Conservation (phyloP, 2,329 filamentous ascomycete genomes). For the Fusarium tanahbumbuense region DNA sequence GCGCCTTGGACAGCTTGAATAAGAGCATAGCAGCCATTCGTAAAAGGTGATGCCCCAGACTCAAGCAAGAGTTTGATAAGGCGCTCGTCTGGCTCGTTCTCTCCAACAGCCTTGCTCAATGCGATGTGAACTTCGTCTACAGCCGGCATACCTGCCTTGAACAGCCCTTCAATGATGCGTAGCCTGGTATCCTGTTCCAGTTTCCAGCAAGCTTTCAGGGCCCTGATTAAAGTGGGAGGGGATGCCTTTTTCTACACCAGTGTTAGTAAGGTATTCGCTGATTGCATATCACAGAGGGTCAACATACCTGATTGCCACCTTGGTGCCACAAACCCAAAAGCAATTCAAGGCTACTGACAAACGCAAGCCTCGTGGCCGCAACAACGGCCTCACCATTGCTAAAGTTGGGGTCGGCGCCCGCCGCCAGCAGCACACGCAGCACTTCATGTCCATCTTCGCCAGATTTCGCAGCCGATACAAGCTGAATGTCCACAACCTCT, state of each 20-base stretch:
- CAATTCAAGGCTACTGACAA: slow-evolving; percentile 61
- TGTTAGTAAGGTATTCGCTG: slow-evolving; percentile 15
- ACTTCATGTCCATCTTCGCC: slow-evolving; percentile 62
- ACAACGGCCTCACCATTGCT: slow-evolving; percentile 67
- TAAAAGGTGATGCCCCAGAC: slow-evolving; percentile 64
- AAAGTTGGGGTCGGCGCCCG: slow-evolving; percentile 67
- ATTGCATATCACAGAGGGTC: neutral
- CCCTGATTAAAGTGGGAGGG: slow-evolving; percentile 59
- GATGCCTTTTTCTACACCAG: slow-evolving; percentile 58
- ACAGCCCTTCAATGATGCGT: slow-evolving; percentile 61
- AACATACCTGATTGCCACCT: slow-evolving; percentile 55
- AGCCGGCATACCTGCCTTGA: slow-evolving; percentile 61
- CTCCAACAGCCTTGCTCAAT: slow-evolving; percentile 64
- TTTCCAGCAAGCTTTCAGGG: slow-evolving; percentile 66
- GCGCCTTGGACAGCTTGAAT: slow-evolving; percentile 60
- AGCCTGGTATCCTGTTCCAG: slow-evolving; percentile 61
- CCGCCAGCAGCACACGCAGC: slow-evolving; percentile 61
- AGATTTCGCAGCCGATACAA: slow-evolving; percentile 64
- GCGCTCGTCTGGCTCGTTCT: slow-evolving; percentile 61
- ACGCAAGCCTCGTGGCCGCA: slow-evolving; percentile 64
- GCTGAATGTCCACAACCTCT: slow-evolving; percentile 63
- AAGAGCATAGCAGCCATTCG: slow-evolving; percentile 64
- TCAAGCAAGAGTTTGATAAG: slow-evolving; percentile 61
- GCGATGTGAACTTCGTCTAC: slow-evolving; percentile 63
- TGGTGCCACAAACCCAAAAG: slow-evolving; percentile 61